phyloP scores from a whole-genome alignment of 202 grass and related monocot genomes.

The Musa balbisiana region DNA sequence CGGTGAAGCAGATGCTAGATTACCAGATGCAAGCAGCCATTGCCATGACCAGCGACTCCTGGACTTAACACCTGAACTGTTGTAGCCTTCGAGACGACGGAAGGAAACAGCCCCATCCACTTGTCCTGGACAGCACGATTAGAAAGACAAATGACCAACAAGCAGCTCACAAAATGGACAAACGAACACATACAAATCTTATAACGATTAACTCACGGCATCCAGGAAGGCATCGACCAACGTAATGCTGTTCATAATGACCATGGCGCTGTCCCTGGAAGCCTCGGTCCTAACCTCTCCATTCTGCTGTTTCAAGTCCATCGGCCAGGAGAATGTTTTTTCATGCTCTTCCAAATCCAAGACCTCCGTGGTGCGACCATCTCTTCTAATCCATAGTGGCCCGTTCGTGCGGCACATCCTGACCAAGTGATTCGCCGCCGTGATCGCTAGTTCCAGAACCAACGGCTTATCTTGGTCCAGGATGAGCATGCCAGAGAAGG shows the following conservation, averaged over 20 bases:
- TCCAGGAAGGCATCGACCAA: constrained; percentile 81
- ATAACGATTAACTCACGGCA: constrained; percentile 32
- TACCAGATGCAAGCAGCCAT: constrained; percentile 64
- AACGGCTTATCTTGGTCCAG: constrained; percentile 69
- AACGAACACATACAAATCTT: not conserved
- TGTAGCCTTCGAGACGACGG: constrained; percentile 55
- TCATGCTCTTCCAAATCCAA: constrained; percentile 54
- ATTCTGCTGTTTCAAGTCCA: constrained; percentile 34
- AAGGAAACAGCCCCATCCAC: constrained; percentile 96
- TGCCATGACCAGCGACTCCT: constrained; percentile 55
- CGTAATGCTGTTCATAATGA: constrained; percentile 94
- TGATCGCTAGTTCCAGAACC: constrained; percentile 58
- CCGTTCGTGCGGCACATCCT: constrained; percentile 49
- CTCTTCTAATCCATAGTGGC: constrained; percentile 47
- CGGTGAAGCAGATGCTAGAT: not conserved
- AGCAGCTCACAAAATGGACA: not conserved
- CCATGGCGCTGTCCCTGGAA: constrained; percentile 56
- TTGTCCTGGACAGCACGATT: constrained; percentile 49
- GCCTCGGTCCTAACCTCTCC: constrained; percentile 44
- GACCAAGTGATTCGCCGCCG: constrained; percentile 50
- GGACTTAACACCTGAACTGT: constrained; percentile 63
- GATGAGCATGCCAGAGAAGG: constrained; percentile 33
- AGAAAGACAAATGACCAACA: not conserved
- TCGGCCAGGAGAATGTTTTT: constrained; percentile 60
- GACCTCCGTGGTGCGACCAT: constrained; percentile 20